phyloP scores from a whole-genome alignment of 1,284 basidiomycete genomes.

The Sutorius eximius region DNA sequence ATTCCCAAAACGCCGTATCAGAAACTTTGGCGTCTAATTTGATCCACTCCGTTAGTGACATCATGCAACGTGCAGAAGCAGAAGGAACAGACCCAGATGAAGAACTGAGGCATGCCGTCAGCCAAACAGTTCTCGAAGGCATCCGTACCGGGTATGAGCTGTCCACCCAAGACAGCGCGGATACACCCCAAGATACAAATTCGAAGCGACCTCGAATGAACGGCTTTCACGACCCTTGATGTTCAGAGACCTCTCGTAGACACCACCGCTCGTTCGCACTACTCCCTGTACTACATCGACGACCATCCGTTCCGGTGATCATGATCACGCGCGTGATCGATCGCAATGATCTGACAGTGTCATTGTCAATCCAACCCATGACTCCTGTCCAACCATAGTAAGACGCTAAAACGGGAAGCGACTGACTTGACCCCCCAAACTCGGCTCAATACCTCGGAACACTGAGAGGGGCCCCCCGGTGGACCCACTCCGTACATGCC shows the following conservation, averaged over 20 bases:
- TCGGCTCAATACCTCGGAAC: conserved; percentile 14
- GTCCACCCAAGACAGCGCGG: conserved; percentile 28
- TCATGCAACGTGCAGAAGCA: conserved; percentile 64
- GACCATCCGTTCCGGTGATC: conserved; percentile 35
- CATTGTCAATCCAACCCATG: conserved; percentile 16
- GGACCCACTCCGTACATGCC: conserved; percentile 18
- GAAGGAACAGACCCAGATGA: conserved; percentile 62
- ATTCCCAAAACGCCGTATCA: conserved; percentile 67
- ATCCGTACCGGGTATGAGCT: conserved; percentile 59
- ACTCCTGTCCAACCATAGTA: conserved; percentile 3
- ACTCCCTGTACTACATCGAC: conserved; percentile 13
- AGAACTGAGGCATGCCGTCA: conserved; percentile 57
- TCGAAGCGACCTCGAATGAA: conserved; percentile 32
- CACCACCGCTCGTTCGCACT: conserved; percentile 3
- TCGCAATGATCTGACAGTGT: conserved; percentile 32
- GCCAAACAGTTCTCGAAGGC: conserved; percentile 60
- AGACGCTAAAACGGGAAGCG: neutral
- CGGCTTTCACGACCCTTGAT: conserved; percentile 16
- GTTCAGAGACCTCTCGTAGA: conserved; percentile 3
- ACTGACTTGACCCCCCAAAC: neutral
- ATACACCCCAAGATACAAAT: conserved; percentile 15
- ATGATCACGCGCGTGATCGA: conserved; percentile 36
- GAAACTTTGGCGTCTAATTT: conserved; percentile 69
- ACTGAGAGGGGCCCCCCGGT: conserved; percentile 10
- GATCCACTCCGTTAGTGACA: conserved; percentile 63